Conservation (phyloP, 768 basidiomycete species). For the Mycena maculata region DNA sequence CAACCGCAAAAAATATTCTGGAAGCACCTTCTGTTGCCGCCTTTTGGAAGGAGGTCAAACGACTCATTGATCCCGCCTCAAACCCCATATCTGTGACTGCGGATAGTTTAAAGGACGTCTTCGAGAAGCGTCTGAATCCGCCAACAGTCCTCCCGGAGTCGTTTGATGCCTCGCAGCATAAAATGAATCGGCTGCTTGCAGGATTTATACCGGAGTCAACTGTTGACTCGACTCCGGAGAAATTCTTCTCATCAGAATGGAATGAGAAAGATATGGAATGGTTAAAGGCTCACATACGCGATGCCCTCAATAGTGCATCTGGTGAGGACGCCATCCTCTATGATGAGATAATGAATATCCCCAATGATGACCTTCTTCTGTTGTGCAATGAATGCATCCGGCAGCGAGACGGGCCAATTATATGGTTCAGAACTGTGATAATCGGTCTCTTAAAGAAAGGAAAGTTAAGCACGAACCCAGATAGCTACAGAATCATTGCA, state of each 20-base stretch:
- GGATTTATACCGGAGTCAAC: not conserved
- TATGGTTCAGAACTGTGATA: not conserved
- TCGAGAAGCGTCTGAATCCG: too few relatives aligned
- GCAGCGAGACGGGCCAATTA: not conserved
- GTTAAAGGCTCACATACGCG: not conserved
- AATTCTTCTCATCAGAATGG: not conserved
- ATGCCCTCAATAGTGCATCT: not conserved
- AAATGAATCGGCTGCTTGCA: not conserved
- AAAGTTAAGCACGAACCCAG: too few relatives aligned
- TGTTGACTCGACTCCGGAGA: not conserved
- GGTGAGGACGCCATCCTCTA: not conserved
- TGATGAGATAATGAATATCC: not conserved
- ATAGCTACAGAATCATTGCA: too few relatives aligned
- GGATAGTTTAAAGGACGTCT: too few relatives aligned
- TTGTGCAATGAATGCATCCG: not conserved
- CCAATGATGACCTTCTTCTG: not conserved
- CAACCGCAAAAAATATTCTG: not conserved
- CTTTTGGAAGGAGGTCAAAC: not conserved
- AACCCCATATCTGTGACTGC: too few relatives aligned
- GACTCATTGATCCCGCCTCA: too few relatives aligned
- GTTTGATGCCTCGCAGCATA: too few relatives aligned
- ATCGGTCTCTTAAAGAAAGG: not conserved
- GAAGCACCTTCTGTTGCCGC: not conserved
- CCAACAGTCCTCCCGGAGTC: too few relatives aligned
- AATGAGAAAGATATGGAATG: not conserved